phyloP scores from a whole-genome alignment of 1,139 yeast genomes.

The Candida buenavistaensis region DNA sequence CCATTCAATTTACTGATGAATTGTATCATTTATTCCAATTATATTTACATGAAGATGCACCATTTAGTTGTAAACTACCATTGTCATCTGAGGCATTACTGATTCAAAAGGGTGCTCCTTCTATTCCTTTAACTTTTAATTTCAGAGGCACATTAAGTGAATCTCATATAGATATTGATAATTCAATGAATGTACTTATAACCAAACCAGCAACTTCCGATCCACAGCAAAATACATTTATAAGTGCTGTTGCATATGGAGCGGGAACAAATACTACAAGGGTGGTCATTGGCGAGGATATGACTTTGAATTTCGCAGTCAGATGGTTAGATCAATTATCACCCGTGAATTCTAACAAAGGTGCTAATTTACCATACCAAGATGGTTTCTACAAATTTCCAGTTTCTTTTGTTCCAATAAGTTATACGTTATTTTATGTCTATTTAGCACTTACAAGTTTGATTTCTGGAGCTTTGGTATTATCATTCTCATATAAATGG shows the following conservation, averaged over 20 bases:
- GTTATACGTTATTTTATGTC: conserved; percentile 22
- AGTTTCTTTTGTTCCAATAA: conserved; percentile 26
- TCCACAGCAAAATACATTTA: conserved; percentile 38
- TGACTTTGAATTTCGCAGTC: conserved; percentile 58
- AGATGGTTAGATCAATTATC: conserved; percentile 51
- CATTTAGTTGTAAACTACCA: conserved; percentile 69
- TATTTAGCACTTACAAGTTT: conserved; percentile 25
- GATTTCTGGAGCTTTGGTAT: conserved; percentile 26
- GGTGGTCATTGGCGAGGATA: conserved; percentile 62
- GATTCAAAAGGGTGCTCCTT: conserved; percentile 50
- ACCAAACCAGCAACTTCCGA: conserved; percentile 36
- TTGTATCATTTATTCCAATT: conserved; percentile 71
- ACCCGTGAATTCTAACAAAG: conserved; percentile 15
- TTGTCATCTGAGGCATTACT: conserved; percentile 43
- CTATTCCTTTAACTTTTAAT: conserved; percentile 62
- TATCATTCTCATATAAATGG: conserved; percentile 25
- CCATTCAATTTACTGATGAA: conserved; percentile 65
- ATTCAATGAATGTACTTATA: conserved; percentile 55
- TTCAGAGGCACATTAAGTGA: conserved; percentile 69
- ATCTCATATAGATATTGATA: conserved; percentile 69
- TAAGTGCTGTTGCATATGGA: conserved; percentile 61
- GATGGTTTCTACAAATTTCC: conserved; percentile 49
- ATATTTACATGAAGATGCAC: conserved; percentile 75
- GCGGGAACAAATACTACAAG: conserved; percentile 64
- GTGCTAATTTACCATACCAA: conserved; percentile 32